Evolutionary conservation across 225 moss, liverwort and hornwort species (phyloP).

Genomic region (Rhytidiadelphus loreus): DNA sequence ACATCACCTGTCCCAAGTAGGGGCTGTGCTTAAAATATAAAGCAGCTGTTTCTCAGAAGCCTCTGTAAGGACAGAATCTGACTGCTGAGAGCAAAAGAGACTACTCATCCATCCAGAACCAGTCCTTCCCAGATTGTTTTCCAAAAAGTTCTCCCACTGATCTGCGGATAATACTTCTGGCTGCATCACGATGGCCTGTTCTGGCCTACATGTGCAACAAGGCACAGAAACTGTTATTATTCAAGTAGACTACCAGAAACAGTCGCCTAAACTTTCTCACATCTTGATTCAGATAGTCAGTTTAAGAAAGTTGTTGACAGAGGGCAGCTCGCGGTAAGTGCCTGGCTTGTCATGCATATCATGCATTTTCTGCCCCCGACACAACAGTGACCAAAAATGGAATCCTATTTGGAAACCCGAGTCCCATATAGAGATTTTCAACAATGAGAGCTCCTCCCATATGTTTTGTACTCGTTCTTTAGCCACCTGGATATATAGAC

Average conservation of each 20-base stretch:
- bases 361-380: not conserved
- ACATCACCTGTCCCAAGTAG: constrained; percentile 75
- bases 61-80: constrained; percentile 32
- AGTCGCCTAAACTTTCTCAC: not conserved
- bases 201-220: constrained; percentile 33
- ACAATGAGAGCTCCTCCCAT: not conserved
- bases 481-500: not conserved
- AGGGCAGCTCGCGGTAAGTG: not conserved
- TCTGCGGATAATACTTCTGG: constrained; percentile 63
- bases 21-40: constrained; percentile 58
- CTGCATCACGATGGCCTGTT: constrained; percentile 61
- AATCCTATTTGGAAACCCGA: not conserved
- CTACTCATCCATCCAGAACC: constrained; percentile 47
- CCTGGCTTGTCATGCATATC: not conserved
- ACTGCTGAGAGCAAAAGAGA: constrained; percentile 24
- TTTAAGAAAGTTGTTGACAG: not conserved
- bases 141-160: constrained; percentile 61
- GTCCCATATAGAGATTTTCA: not conserved
- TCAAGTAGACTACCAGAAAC: not conserved
- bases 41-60: constrained; percentile 44
- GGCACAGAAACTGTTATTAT: not conserved
- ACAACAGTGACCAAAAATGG: not conserved
- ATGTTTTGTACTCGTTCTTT: not conserved
- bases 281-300: not conserved
- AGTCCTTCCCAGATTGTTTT: constrained; percentile 31